Evolutionary conservation across 371 early-diverging fungal species (phyloP), one percentile per base, ranked within the genome.

Genomic region (Mucor irregularis): DNA sequence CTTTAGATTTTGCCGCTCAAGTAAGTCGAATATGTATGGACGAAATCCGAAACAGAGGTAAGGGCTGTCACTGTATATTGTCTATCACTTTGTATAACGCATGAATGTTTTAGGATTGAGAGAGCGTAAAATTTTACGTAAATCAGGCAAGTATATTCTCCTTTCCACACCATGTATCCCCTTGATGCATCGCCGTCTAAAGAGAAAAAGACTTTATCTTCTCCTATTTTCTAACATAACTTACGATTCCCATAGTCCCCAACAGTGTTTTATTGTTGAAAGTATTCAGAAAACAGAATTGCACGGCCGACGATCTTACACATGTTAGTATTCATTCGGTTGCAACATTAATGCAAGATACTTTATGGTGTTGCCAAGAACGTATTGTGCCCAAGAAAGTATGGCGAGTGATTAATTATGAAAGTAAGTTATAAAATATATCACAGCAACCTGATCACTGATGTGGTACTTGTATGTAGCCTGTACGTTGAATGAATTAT

Each of bases 331-430:
- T 77, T 39, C 78, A 77, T 53, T 74, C 74, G 1, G 73, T 78
- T 17, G 78, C 78, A 22, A 74, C 74, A 11, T 55, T 78, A 51
- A 78, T 78, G 78, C 74, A 73, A 53, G 78, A 74, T 60, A 68
- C 65, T 2, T 53, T 78, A 2, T 72, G 73, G 78, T 64, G 73
- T 37, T 60, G 73, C 47, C 73, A 68, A 29, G 74, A 78, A 30
- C 68, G 73, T 5, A 72, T 78, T 21, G 58, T 78, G 17, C 60
- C 74, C 16, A 72, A 66, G 44, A 78, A 66, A 38, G 67, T 66
- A 14, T 78, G 78, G 75, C 56, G 71, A 40, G 57, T 56, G 16
- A 78, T 78, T 35, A 74, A 78, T 50, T 78, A 78, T 43, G 73
- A 74, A 42, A 78, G 78, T 74, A 70, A 68, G 49, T 9, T 7